Evolutionary conservation across 169 alveolate species (phyloP).

Genomic region (Amoebophrya sp.): DNA sequence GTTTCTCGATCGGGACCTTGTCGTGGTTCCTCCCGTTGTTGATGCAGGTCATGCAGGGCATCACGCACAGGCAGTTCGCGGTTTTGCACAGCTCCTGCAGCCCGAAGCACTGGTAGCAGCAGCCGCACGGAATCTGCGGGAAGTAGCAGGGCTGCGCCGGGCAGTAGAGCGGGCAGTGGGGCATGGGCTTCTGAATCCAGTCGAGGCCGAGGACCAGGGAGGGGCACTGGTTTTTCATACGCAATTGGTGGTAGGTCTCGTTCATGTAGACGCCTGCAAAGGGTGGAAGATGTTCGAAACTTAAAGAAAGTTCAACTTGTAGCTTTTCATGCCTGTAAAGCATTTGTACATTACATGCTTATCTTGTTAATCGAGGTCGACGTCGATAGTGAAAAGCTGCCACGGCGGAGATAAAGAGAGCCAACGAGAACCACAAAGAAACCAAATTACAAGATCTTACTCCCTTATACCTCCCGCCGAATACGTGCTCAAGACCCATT

Average conservation of each 20-base stretch:
- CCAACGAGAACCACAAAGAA: background rate
- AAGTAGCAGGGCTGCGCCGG: conserved; percentile 18
- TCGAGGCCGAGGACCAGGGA: background rate
- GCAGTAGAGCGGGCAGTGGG: background rate
- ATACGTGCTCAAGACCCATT: background rate
- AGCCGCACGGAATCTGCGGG: background rate
- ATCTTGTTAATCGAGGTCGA: too few relatives aligned
- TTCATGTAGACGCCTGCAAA: background rate
- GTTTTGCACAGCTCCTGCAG: background rate
- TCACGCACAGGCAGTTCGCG: background rate
- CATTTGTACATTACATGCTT: too few relatives aligned
- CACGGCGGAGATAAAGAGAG: background rate
- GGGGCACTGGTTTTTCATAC: background rate
- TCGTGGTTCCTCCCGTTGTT: background rate
- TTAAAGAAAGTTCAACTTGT: too few relatives aligned
- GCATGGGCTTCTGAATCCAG: background rate
- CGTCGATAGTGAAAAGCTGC: too few relatives aligned
- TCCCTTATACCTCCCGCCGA: background rate
- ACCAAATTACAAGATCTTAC: too few relatives aligned
- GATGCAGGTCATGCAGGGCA: background rate
- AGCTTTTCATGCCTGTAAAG: too few relatives aligned
- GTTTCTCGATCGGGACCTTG: background rate
- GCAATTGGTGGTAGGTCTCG: conserved; percentile 11
- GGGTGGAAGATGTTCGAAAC: too few relatives aligned
- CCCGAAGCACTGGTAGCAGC: conserved; percentile 24